These are phyloP conservation scores for Gymnopus androsaceus DNA, from an alignment of 1,284 basidiomycete genomes.

Conservation along the genomic window DNA sequence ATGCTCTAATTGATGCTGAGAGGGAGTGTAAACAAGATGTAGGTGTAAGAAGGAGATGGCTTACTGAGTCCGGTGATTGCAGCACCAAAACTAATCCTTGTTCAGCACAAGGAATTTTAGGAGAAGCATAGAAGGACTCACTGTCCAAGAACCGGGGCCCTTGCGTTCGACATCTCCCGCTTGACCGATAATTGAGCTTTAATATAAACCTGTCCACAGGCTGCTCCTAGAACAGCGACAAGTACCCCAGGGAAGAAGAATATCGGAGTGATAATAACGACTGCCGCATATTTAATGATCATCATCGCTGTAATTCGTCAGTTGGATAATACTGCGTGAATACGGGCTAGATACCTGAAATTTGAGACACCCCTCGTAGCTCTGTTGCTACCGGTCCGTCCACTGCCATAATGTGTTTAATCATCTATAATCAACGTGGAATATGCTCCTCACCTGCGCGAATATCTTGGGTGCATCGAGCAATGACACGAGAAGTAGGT, in stretches of 20 bases:
- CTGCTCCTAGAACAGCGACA: constrained; percentile 37
- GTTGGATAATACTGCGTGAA: too few relatives aligned
- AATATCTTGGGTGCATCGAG: constrained; percentile 63
- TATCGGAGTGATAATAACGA: constrained; percentile 45
- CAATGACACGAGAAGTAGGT: constrained; percentile 59
- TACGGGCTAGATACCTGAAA: too few relatives aligned
- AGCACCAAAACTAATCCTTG: constrained; percentile 53
- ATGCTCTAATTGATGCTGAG: constrained; percentile 63
- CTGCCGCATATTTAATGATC: constrained; percentile 40
- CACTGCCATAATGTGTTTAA: constrained; percentile 26
- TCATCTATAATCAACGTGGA: constrained; percentile 15
- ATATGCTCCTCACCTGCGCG: constrained; percentile 29
- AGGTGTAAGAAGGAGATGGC: constrained; percentile 19
- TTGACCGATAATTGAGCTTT: constrained; percentile 80
- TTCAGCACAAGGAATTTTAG: neutral
- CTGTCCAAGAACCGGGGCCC: constrained; percentile 57
- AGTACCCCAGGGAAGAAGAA: constrained; percentile 37
- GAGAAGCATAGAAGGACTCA: constrained; percentile 23
- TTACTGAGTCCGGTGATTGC: constrained; percentile 67
- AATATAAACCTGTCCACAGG: constrained; percentile 53
- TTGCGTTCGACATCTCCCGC: constrained; percentile 72
- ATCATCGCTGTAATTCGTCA: too few relatives aligned
- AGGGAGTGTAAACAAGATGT: neutral
- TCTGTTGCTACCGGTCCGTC: constrained; percentile 24
- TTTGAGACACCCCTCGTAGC: constrained; percentile 19